These are phyloP conservation scores for Chrysanthemum seticuspe DNA, from an alignment of 129 eudicot genomes.

Conservation along the genomic window DNA sequence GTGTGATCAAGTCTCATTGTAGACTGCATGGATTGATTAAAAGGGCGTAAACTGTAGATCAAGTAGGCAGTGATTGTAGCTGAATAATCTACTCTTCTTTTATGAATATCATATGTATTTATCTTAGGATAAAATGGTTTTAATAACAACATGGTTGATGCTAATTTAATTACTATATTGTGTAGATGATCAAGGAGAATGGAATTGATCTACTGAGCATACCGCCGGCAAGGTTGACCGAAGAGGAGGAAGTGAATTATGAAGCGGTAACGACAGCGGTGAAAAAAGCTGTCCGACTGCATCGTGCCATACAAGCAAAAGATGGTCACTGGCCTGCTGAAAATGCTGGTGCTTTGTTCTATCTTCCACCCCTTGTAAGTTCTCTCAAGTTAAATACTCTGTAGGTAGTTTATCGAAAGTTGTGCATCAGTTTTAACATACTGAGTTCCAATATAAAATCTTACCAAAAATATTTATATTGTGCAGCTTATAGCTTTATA, in stretches of 20 bases:
- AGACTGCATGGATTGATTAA: too few species aligned
- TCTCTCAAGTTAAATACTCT: not conserved
- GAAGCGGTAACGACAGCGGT: constrained; percentile 47
- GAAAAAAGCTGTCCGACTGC: constrained; percentile 52
- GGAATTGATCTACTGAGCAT: constrained; percentile 48
- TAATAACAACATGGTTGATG: not conserved
- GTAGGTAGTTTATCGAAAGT: not conserved
- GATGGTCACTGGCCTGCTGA: constrained; percentile 87
- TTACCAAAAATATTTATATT: too few species aligned
- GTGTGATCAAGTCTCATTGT: too few species aligned
- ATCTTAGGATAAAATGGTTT: too few species aligned
- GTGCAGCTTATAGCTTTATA: constrained; percentile 52
- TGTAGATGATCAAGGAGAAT: constrained; percentile 59
- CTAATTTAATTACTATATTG: not conserved
- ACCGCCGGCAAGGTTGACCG: constrained; percentile 41
- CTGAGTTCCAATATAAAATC: too few species aligned
- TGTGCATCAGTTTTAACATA: too few species aligned
- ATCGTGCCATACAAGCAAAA: constrained; percentile 59
- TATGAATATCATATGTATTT: too few species aligned
- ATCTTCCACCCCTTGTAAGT: constrained; percentile 61
- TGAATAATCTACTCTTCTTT: too few species aligned
- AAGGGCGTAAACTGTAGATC: too few species aligned
- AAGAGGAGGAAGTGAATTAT: constrained; percentile 44
- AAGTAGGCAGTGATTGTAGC: too few species aligned
- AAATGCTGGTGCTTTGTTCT: constrained; percentile 64